phyloP scores from a whole-genome alignment of 768 basidiomycete species.

The Hebeloma cylindrosporum region DNA sequence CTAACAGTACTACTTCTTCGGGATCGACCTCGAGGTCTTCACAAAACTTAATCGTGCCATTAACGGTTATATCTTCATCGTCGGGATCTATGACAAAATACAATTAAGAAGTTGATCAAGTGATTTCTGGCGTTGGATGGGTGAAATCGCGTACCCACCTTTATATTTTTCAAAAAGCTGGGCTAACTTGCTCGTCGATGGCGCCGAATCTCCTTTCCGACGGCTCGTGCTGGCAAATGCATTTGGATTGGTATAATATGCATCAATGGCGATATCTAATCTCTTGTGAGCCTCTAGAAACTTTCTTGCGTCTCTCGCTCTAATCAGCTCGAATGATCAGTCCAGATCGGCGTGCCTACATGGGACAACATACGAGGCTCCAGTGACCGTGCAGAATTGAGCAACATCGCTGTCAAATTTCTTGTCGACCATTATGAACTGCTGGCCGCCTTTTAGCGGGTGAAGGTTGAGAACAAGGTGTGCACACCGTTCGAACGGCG shows the following conservation, averaged over 20 bases:
- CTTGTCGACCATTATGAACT: constrained; percentile 36
- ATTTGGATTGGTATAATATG: constrained; percentile 61
- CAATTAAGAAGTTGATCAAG: background rate
- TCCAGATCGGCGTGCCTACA: constrained; percentile 18
- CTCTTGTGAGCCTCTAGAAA: constrained; percentile 71
- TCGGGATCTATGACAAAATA: constrained; percentile 45
- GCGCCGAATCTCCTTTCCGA: constrained; percentile 27
- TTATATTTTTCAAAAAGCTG: constrained; percentile 68
- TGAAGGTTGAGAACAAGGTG: background rate
- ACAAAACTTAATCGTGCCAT: constrained; percentile 81
- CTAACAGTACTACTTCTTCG: constrained; percentile 80
- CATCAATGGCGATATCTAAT: constrained; percentile 71
- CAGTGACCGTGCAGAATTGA: constrained; percentile 68
- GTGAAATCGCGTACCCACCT: constrained; percentile 38
- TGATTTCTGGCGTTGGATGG: background rate
- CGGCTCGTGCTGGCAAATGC: constrained; percentile 26
- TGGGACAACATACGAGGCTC: constrained; percentile 58
- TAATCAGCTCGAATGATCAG: constrained; percentile 32
- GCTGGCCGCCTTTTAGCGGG: background rate
- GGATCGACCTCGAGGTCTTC: constrained; percentile 68
- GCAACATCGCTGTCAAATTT: constrained; percentile 49
- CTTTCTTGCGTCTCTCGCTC: constrained; percentile 59
- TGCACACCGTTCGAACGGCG: too few species aligned
- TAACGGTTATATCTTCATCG: constrained; percentile 64
- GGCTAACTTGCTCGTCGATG: constrained; percentile 55